phyloP scores from a whole-genome alignment of 805 yeast genomes.

The Yarrowia bubula region DNA sequence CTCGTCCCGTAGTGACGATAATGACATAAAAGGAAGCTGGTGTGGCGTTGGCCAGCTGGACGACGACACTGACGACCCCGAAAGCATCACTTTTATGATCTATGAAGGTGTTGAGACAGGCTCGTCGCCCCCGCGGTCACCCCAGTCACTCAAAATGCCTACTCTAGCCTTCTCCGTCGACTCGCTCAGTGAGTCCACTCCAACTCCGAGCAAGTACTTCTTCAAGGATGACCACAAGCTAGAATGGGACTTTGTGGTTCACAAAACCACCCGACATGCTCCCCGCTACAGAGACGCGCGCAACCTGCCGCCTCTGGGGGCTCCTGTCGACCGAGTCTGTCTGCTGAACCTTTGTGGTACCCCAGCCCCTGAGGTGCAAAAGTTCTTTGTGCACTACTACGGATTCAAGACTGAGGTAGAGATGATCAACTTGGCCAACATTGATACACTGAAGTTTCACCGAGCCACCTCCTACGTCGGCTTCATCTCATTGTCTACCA shows the following conservation, averaged over 20 bases:
- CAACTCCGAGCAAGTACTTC: conserved; percentile 22
- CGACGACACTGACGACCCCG: conserved; percentile 22
- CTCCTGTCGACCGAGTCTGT: conserved; percentile 17
- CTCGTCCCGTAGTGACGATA: conserved; percentile 23
- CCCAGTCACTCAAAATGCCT: conserved; percentile 19
- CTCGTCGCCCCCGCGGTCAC: conserved; percentile 1
- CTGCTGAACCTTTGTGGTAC: conserved; percentile 11
- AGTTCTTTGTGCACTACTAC: conserved; percentile 8
- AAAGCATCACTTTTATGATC: background rate
- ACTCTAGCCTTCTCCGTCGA: conserved; percentile 15
- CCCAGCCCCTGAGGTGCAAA: background rate
- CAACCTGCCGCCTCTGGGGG: background rate
- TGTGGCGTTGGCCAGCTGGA: conserved; percentile 14
- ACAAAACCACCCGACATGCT: background rate
- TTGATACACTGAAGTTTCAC: background rate
- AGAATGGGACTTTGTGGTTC: conserved; percentile 15
- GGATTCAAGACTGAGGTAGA: conserved; percentile 13
- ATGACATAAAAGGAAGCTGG: conserved; percentile 7
- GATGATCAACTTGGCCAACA: background rate
- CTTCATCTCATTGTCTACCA: background rate
- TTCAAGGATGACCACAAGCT: conserved; percentile 19
- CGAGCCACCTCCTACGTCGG: conserved; percentile 1
- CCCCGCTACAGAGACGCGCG: background rate
- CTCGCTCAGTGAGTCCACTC: conserved; percentile 20
- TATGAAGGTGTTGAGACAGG: background rate